phyloP scores from a whole-genome alignment of 2,329 filamentous ascomycete genomes.

The Fusarium newnesense region DNA sequence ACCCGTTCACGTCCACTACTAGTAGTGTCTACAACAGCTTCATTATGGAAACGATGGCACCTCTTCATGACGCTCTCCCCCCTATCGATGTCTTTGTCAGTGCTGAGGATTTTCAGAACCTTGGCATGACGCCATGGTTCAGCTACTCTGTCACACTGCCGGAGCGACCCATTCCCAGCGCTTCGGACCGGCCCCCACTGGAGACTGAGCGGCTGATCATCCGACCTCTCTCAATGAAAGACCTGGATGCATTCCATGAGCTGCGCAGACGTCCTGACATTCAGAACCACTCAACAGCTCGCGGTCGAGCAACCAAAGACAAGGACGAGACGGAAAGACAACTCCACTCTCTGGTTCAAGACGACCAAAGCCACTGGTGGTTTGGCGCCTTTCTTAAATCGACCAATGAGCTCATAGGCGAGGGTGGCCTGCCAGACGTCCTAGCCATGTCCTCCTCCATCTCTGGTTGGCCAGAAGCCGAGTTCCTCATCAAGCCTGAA shows the following conservation, averaged over 20 bases:
- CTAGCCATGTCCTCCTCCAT: conserved; percentile 16
- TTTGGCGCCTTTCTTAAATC: conserved; percentile 32
- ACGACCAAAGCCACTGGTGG: conserved; percentile 28
- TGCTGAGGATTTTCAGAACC: conserved; percentile 14
- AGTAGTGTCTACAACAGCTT: neutral
- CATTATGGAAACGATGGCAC: conserved; percentile 33
- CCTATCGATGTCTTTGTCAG: conserved; percentile 7
- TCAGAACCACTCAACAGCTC: conserved; percentile 13
- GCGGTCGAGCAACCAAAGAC: conserved; percentile 23
- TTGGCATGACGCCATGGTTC: conserved; percentile 36
- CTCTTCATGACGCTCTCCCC: conserved; percentile 12
- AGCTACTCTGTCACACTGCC: conserved; percentile 34
- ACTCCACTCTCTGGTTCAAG: conserved; percentile 7
- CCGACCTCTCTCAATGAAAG: conserved; percentile 21
- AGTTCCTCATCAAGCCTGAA: conserved; percentile 29
- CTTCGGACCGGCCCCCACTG: conserved; percentile 21
- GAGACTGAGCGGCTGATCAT: conserved; percentile 29
- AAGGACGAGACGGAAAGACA: conserved; percentile 24
- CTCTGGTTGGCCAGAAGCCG: conserved; percentile 35
- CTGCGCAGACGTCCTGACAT: conserved; percentile 14
- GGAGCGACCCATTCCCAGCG: conserved; percentile 17
- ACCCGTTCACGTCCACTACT: neutral
- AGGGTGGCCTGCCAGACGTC: conserved; percentile 28
- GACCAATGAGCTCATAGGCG: conserved; percentile 29
- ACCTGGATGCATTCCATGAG: conserved; percentile 31